These are phyloP conservation scores for Pseudisothecium myosuroides DNA, from an alignment of 225 moss, liverwort and hornwort species.

Conservation along the genomic window DNA sequence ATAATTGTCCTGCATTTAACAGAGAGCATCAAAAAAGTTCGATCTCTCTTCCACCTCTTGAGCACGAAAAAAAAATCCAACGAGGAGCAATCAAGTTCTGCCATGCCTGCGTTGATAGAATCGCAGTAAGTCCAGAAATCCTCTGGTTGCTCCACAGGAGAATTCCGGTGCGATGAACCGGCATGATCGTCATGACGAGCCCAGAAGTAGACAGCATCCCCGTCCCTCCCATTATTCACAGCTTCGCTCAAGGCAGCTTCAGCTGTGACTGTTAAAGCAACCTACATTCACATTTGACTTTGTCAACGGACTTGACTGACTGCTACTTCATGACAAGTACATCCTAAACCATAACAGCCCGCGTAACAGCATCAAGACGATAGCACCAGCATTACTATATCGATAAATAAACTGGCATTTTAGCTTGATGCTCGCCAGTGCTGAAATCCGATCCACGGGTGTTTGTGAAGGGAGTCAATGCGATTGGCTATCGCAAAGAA, in stretches of 20 bases:
- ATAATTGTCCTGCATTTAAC: not conserved
- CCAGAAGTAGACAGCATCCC: slow-evolving; percentile 91
- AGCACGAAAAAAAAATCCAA: not conserved
- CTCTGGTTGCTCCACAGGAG: not conserved
- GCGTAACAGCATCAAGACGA: not conserved
- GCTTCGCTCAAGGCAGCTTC: slow-evolving; percentile 52
- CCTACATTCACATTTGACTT: slow-evolving; percentile 34
- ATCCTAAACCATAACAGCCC: not conserved
- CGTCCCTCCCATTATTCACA: slow-evolving; percentile 27
- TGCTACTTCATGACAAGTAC: not conserved
- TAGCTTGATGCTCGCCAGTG: slow-evolving; percentile 77
- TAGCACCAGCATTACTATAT: not conserved
- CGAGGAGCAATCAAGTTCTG: not conserved
- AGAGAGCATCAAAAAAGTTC: not conserved
- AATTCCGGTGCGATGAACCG: not conserved
- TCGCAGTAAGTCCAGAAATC: slow-evolving; percentile 89
- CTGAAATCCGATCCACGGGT: slow-evolving; percentile 93
- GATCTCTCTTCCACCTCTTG: not conserved
- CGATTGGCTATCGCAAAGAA: slow-evolving; percentile 71
- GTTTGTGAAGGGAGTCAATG: slow-evolving; percentile 73
- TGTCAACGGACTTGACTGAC: not conserved
- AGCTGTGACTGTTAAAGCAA: slow-evolving; percentile 46
- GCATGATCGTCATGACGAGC: slow-evolving; percentile 24
- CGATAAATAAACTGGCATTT: slow-evolving; percentile 22
- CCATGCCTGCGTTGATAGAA: slow-evolving; percentile 62